phyloP scores from a whole-genome alignment of 2,329 filamentous ascomycete genomes.

The Beauveria bassiana region DNA sequence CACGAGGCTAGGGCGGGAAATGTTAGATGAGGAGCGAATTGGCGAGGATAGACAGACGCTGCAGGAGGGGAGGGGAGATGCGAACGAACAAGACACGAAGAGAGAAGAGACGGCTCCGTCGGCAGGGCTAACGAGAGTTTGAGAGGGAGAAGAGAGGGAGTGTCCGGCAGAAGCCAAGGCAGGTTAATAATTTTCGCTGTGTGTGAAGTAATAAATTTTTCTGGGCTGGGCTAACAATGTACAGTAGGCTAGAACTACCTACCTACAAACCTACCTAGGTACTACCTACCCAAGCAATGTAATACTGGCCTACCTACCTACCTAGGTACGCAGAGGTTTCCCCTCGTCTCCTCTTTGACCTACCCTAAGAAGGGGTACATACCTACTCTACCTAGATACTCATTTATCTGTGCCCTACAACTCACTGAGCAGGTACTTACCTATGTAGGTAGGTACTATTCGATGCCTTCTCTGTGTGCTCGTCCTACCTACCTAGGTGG shows the following conservation, averaged over 20 bases:
- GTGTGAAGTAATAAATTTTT: slow-evolving; percentile 37
- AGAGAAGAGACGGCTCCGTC: background rate
- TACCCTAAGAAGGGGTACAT: too few species aligned
- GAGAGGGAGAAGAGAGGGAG: background rate
- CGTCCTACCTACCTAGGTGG: too few species aligned
- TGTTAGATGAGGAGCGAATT: slow-evolving; percentile 3
- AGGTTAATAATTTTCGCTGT: slow-evolving; percentile 27
- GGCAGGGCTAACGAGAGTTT: slow-evolving; percentile 5
- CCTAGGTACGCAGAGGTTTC: background rate
- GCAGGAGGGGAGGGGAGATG: background rate
- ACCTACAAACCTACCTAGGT: background rate
- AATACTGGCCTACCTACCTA: background rate
- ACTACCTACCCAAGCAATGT: background rate
- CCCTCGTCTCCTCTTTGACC: too few species aligned
- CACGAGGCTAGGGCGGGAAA: background rate
- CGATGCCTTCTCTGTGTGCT: too few species aligned
- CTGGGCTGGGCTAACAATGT: slow-evolving; percentile 16
- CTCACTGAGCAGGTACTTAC: too few species aligned
- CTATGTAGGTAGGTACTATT: too few species aligned
- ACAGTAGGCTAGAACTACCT: background rate
- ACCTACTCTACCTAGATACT: too few species aligned
- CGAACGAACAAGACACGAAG: slow-evolving; percentile 1
- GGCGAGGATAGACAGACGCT: background rate
- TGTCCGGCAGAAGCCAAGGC: background rate
- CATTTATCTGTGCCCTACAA: too few species aligned